Evolutionary conservation across 1,284 basidiomycete species (phyloP).

Genomic region (Boletellus sp.): DNA sequence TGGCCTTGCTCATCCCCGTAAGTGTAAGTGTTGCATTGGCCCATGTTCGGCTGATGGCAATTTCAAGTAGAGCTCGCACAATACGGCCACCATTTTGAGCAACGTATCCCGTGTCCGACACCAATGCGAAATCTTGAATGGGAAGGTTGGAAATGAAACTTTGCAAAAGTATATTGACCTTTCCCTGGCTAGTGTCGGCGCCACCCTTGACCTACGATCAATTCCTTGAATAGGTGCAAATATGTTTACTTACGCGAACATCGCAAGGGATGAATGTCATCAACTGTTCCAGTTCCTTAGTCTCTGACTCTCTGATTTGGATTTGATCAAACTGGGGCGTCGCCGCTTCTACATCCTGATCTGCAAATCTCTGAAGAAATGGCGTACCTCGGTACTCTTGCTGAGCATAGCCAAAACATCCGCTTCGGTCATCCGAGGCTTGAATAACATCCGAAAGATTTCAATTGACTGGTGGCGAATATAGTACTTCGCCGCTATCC

Average conservation of each 20-base stretch:
- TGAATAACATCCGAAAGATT: constrained; percentile 75
- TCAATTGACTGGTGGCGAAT: constrained; percentile 86
- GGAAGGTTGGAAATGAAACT: constrained; percentile 80
- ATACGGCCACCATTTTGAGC: constrained; percentile 95
- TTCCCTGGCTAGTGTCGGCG: constrained; percentile 68
- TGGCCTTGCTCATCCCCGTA: constrained; percentile 90
- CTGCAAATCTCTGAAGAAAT: background rate
- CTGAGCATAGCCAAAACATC: constrained; percentile 87
- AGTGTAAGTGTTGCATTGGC: constrained; percentile 79
- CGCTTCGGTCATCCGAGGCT: constrained; percentile 88
- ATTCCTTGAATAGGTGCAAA: background rate
- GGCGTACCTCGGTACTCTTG: constrained; percentile 82
- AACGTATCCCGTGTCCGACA: constrained; percentile 93
- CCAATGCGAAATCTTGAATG: constrained; percentile 93
- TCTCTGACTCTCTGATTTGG: constrained; percentile 88
- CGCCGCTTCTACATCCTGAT: background rate
- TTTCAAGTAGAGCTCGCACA: constrained; percentile 89
- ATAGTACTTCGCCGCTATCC: constrained; percentile 97
- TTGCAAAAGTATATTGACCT: constrained; percentile 96
- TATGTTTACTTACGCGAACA: constrained; percentile 55
- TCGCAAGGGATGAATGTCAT: constrained; percentile 74
- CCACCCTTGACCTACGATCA: constrained; percentile 52
- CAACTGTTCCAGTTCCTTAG: constrained; percentile 77
- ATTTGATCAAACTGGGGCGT: constrained; percentile 86
- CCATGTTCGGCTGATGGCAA: constrained; percentile 90